phyloP scores from a whole-genome alignment of 1,284 basidiomycete genomes.

The Cryptococcus sp. region DNA sequence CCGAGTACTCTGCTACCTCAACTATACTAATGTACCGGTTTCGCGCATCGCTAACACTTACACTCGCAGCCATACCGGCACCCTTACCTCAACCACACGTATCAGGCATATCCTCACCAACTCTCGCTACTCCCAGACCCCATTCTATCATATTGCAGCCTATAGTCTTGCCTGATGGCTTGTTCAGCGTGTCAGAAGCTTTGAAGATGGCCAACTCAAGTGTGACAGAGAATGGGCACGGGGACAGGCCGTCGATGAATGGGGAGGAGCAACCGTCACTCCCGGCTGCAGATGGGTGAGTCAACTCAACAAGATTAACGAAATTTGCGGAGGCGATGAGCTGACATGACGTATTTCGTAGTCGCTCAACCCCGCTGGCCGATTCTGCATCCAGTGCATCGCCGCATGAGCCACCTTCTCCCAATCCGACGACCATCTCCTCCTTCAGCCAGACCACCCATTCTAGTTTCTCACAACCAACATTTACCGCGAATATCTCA shows the following conservation, averaged over 20 bases:
- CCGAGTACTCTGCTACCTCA: too few species aligned
- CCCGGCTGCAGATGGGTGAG: conserved; percentile 7
- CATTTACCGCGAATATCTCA: conserved; percentile 7
- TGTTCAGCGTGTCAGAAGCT: background rate
- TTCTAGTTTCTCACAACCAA: conserved; percentile 8
- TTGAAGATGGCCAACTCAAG: background rate
- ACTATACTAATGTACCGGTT: too few species aligned
- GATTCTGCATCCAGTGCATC: conserved; percentile 7
- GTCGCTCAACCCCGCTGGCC: conserved; percentile 12
- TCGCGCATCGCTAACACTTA: too few species aligned
- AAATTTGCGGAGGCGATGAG: background rate
- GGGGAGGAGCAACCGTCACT: background rate
- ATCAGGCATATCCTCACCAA: conserved; percentile 11
- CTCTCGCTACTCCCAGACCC: conserved; percentile 16
- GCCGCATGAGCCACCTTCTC: conserved; percentile 8
- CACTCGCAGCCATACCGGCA: too few species aligned
- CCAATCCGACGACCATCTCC: conserved; percentile 19
- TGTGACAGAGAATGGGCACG: background rate
- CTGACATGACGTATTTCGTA: background rate
- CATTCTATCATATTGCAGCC: conserved; percentile 7
- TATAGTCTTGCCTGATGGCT: background rate
- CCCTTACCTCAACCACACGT: too few species aligned
- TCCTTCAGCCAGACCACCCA: conserved; percentile 3
- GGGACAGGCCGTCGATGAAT: background rate
- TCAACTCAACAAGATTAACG: background rate